Conservation (phyloP, 768 basidiomycete species). For the Lentinula edodes region DNA sequence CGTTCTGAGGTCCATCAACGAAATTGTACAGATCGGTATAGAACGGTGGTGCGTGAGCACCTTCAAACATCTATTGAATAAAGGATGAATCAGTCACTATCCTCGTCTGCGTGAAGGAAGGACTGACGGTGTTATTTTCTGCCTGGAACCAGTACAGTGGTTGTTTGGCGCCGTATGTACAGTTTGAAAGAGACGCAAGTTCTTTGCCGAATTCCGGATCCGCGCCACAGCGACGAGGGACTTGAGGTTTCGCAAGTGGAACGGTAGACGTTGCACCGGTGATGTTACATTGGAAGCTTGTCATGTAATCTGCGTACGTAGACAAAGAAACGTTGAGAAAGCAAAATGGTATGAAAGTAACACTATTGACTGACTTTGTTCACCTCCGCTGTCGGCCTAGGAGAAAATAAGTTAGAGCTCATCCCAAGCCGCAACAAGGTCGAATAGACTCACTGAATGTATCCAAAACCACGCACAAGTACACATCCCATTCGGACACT, state of each 20-base stretch:
- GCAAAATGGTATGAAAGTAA: neutral
- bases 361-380: constrained; percentile 45
- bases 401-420: neutral
- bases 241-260: constrained; percentile 46
- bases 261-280: constrained; percentile 47
- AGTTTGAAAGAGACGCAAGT: constrained; percentile 46
- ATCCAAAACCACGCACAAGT: constrained; percentile 75
- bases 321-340: neutral
- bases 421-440: neutral
- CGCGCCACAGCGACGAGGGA: constrained; percentile 62
- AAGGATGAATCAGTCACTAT: neutral
- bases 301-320: constrained; percentile 56
- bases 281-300: constrained; percentile 64
- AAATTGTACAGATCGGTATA: constrained; percentile 73
- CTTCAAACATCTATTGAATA: constrained; percentile 56
- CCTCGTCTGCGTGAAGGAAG: no score
- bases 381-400: constrained; percentile 48
- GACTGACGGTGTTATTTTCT: constrained; percentile 51
- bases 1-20: constrained; percentile 62
- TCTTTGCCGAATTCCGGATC: constrained; percentile 42
- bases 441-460: constrained; percentile 37
- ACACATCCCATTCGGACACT: constrained; percentile 59
- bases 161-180: constrained; percentile 67
- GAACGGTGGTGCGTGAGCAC: constrained; percentile 50
- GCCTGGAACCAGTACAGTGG: constrained; percentile 68